Evolutionary conservation across 2,329 filamentous ascomycete species (phyloP).

Genomic region (Cryphonectria naterciae): DNA sequence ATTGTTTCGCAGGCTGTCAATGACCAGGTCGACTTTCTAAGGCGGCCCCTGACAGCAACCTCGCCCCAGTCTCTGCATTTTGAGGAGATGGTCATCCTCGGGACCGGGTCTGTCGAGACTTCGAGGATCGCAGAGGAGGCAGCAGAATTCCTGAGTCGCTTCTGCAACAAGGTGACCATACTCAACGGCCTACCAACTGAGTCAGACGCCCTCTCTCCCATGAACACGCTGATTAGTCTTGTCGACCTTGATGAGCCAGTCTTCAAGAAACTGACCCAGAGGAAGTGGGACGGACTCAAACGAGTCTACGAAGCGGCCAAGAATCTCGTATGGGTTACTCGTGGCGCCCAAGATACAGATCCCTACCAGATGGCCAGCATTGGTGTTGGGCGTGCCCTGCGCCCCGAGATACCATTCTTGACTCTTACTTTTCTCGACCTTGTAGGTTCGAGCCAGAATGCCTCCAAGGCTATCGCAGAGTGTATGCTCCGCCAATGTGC

Average conservation of each 20-base stretch:
- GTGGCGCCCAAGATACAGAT: neutral
- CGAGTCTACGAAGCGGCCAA: neutral
- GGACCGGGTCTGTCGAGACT: neutral
- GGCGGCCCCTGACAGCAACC: neutral
- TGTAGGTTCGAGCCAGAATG: neutral
- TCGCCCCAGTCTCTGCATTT: neutral
- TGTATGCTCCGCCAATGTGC: neutral
- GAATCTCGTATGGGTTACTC: neutral
- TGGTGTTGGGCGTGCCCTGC: neutral
- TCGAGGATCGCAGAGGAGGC: neutral
- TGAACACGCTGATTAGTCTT: neutral
- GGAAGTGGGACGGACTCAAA: neutral
- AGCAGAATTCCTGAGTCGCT: neutral
- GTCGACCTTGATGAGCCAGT: neutral
- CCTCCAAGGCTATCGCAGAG: neutral
- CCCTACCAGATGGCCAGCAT: neutral
- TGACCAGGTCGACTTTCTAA: neutral
- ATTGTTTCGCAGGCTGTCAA: neutral
- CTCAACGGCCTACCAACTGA: neutral
- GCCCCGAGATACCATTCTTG: neutral
- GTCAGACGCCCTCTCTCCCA: neutral
- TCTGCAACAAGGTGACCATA: neutral
- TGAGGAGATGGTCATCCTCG: neutral
- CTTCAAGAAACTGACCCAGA: neutral
- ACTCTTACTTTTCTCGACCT: neutral